Conservation (phyloP, 169 alveolate species). For the Eimeria zaria region DNA sequence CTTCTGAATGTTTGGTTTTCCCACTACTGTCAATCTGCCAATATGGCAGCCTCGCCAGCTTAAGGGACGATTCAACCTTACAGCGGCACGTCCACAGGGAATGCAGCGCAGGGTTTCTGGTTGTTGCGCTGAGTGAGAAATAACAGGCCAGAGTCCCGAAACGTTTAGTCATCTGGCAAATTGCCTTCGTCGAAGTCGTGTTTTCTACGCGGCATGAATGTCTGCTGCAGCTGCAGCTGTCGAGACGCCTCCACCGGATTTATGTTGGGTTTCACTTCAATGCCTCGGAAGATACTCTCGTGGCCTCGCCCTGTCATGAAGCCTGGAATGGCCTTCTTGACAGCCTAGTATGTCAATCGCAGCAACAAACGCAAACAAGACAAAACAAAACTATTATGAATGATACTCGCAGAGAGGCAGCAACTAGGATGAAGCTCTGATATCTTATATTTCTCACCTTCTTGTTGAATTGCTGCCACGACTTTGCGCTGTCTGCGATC, state of each 20-base stretch:
- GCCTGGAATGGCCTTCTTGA: conserved; percentile 78
- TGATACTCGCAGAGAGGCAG: neutral
- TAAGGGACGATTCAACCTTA: neutral
- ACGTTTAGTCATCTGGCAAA: conserved; percentile 66
- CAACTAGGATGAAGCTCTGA: neutral
- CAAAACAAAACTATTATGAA: neutral
- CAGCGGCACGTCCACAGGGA: neutral
- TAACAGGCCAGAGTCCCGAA: neutral
- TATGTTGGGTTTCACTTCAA: conserved; percentile 77
- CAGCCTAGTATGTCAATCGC: conserved; percentile 49
- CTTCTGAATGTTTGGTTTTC: neutral
- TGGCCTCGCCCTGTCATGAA: conserved; percentile 84
- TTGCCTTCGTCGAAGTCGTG: conserved; percentile 82
- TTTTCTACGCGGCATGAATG: conserved; percentile 81
- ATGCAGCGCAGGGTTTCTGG: neutral
- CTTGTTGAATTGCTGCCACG: conserved; percentile 84
- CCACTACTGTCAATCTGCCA: conserved; percentile 20
- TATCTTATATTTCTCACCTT: neutral
- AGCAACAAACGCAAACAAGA: conserved; percentile 33
- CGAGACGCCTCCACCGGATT: conserved; percentile 66
- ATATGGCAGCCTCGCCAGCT: neutral
- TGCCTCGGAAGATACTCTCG: conserved; percentile 77
- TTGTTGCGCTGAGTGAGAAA: neutral
- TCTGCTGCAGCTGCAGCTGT: conserved; percentile 68
- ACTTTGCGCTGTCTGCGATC: conserved; percentile 70